A percentile compares a stretch with the other conserved stretches of the same genome.
These are phyloP conservation scores for Taxillus chinensis DNA, from an alignment of 164 flowering plant genomes.

Conservation along the genomic window DNA sequence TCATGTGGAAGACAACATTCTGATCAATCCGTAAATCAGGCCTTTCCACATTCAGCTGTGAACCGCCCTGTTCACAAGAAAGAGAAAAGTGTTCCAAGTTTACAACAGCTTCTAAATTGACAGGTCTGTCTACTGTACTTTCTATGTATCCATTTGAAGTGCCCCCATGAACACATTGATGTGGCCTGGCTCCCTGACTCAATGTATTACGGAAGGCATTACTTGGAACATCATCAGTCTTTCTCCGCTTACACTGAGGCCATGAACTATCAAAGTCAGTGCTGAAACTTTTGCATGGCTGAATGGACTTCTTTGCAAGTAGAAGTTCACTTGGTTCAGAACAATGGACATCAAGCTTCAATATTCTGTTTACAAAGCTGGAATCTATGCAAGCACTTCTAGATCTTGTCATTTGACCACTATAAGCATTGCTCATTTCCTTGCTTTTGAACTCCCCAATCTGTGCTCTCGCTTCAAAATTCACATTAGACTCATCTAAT, in stretches of 20 bases:
- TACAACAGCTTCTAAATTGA: constrained; percentile 6
- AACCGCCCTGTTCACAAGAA: constrained; percentile 12
- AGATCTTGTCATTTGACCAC: constrained; percentile 19
- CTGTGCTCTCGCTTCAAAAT: neutral
- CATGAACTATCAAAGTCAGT: constrained; percentile 22
- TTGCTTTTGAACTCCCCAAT: neutral
- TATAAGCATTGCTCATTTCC: constrained; percentile 5
- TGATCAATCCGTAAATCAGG: constrained; percentile 11
- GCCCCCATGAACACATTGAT: constrained; percentile 7
- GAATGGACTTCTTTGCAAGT: constrained; percentile 6
- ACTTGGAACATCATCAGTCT: constrained; percentile 17
- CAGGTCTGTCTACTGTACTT: constrained; percentile 7
- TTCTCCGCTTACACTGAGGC: constrained; percentile 48
- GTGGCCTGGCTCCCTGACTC: constrained; percentile 16
- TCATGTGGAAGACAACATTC: constrained; percentile 7
- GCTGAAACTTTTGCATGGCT: constrained; percentile 5
- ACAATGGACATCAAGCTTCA: constrained; percentile 3
- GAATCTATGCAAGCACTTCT: constrained; percentile 2
- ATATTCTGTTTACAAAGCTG: no score
- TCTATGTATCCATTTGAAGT: constrained; percentile 4
- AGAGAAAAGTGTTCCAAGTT: constrained; percentile 10
- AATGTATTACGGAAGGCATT: constrained; percentile 20
- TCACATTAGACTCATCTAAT: neutral
- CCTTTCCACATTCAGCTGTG: constrained; percentile 10
- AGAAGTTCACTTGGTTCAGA: constrained; percentile 12